Conservation (phyloP, 768 basidiomycete species). For the Tulasnella sp. region DNA sequence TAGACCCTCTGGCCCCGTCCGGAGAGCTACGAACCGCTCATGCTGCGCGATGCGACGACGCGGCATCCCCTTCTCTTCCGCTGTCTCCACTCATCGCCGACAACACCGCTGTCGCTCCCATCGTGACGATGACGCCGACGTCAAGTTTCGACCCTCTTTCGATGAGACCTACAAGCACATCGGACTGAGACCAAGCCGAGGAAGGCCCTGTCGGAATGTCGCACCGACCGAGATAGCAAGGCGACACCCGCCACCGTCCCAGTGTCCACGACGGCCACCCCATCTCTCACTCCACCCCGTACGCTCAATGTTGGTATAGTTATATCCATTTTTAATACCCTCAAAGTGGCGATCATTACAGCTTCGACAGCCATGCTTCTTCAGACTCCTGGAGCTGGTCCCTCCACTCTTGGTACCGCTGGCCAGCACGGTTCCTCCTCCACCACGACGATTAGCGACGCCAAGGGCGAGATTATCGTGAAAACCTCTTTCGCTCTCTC, state of each 20-base stretch:
- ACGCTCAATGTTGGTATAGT: neutral
- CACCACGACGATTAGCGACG: neutral
- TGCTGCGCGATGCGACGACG: conserved; percentile 4
- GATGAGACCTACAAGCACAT: conserved; percentile 6
- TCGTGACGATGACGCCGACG: neutral
- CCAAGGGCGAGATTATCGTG: neutral
- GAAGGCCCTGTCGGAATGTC: neutral
- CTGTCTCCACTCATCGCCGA: neutral
- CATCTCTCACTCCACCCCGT: neutral
- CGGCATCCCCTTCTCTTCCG: neutral
- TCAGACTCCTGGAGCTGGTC: conserved; percentile 33
- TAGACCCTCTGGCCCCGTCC: conserved; percentile 32
- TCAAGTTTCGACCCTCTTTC: conserved; percentile 2
- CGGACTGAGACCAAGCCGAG: neutral
- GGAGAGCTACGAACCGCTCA: conserved; percentile 8
- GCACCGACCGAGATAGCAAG: neutral
- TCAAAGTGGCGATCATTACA: conserved; percentile 1
- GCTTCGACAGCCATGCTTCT: neutral
- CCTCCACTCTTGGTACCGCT: conserved; percentile 20
- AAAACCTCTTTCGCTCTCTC: conserved; percentile 12
- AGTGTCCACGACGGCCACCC: neutral
- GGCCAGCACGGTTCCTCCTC: conserved; percentile 1
- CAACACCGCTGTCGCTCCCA: neutral
- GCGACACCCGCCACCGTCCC: neutral
- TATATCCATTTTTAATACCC: neutral